Conservation (phyloP, 768 basidiomycete species). For the Tricholoma bakamatsutake region DNA sequence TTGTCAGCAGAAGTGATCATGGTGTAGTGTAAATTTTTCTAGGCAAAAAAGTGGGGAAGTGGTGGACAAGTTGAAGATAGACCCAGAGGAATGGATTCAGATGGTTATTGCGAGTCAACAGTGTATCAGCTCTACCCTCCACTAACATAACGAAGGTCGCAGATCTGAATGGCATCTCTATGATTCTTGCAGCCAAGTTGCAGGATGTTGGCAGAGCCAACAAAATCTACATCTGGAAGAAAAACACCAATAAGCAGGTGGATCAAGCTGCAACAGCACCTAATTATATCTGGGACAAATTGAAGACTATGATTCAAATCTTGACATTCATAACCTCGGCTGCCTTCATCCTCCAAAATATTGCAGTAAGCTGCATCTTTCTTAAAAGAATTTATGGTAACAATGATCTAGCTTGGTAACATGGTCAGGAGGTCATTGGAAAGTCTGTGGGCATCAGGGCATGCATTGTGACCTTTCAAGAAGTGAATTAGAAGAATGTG, state of each 20-base stretch:
- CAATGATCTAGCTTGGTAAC: background rate
- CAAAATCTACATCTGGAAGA: background rate
- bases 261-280: background rate
- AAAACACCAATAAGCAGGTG: background rate
- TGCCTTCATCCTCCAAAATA: background rate
- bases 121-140: background rate
- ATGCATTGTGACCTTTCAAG: no score
- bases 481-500: no score
- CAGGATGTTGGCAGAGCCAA: background rate
- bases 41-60: slow-evolving; percentile 7
- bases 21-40: slow-evolving; percentile 14
- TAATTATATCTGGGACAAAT: background rate
- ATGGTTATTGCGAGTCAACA: slow-evolving; percentile 7
- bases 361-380: background rate
- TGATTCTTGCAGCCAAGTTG: background rate
- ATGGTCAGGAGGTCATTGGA: background rate
- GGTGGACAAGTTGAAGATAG: slow-evolving; percentile 4
- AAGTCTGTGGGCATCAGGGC: no score
- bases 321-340: background rate
- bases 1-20: slow-evolving; percentile 13
- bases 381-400: background rate
- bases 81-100: slow-evolving; percentile 7
- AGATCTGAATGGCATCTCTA: background rate
- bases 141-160: background rate
- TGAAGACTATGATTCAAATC: background rate